These are phyloP conservation scores for Talinum fruticosum DNA, from an alignment of 148 eudicot species.

Conservation along the genomic window DNA sequence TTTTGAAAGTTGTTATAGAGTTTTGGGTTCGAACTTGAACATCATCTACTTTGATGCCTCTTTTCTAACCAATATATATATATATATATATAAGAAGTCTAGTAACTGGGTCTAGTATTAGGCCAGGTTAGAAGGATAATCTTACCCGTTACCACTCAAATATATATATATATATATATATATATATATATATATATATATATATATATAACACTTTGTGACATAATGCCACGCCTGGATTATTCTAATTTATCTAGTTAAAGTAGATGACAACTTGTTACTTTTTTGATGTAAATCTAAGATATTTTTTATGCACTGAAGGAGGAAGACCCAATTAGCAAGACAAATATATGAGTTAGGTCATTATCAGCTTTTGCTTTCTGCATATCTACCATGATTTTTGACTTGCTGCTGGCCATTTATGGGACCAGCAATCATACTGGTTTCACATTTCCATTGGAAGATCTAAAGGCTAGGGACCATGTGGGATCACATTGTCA, in stretches of 20 bases:
- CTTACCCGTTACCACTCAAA: too few species aligned
- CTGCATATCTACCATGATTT: constrained; percentile 18
- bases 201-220: too few species aligned
- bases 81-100: too few species aligned
- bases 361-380: constrained; percentile 30
- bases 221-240: background rate
- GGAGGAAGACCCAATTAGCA: background rate
- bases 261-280: constrained; percentile 22
- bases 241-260: constrained; percentile 3
- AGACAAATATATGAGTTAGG: constrained; percentile 10
- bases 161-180: too few species aligned
- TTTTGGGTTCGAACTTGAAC: too few species aligned
- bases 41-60: too few species aligned
- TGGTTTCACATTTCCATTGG: constrained; percentile 8
- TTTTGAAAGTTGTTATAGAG: too few species aligned
- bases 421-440: constrained; percentile 27
- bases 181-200: too few species aligned
- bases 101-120: too few species aligned
- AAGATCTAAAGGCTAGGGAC: constrained; percentile 8
- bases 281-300: constrained; percentile 17
- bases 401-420: constrained; percentile 30
- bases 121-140: too few species aligned
- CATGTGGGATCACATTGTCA: constrained; percentile 4
- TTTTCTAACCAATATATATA: too few species aligned
- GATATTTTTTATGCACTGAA: background rate